These are phyloP conservation scores for Chamaecyparis obtusa DNA, from an alignment of 75 land plant genomes.

Conservation along the genomic window DNA sequence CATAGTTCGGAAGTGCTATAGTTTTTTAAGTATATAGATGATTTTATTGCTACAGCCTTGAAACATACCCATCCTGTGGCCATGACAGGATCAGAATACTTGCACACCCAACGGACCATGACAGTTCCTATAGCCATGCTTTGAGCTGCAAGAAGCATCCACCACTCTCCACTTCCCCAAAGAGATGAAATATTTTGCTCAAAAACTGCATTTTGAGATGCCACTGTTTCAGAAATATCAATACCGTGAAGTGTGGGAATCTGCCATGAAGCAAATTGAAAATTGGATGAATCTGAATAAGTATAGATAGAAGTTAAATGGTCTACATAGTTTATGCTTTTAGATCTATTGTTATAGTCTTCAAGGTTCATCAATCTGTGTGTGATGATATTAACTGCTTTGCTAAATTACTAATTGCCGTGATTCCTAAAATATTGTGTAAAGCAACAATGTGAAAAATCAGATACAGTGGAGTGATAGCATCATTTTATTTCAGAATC, in stretches of 20 bases:
- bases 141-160: constrained; percentile 99
- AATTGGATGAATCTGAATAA: background rate
- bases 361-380: background rate
- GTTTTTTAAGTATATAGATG: background rate
- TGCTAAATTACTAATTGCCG: background rate
- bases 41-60: background rate
- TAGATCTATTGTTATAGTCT: background rate
- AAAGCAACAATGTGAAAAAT: background rate
- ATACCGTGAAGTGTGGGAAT: constrained; percentile 39
- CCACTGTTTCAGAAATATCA: constrained; percentile 2
- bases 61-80: constrained; percentile 98
- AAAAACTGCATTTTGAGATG: constrained; percentile 17
- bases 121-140: constrained; percentile 99
- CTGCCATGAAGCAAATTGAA: constrained; percentile 18
- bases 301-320: background rate
- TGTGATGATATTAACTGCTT: background rate
- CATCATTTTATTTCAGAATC: background rate
- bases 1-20: background rate
- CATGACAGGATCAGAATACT: constrained; percentile 95
- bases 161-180: constrained; percentile 98
- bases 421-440: background rate
- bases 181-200: constrained; percentile 54
- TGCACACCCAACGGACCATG: constrained; percentile 97
- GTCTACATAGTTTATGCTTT: background rate
- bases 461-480: background rate